Evolutionary conservation across 2,329 filamentous ascomycete species (phyloP).

Genomic region (Cercospora beticola): DNA sequence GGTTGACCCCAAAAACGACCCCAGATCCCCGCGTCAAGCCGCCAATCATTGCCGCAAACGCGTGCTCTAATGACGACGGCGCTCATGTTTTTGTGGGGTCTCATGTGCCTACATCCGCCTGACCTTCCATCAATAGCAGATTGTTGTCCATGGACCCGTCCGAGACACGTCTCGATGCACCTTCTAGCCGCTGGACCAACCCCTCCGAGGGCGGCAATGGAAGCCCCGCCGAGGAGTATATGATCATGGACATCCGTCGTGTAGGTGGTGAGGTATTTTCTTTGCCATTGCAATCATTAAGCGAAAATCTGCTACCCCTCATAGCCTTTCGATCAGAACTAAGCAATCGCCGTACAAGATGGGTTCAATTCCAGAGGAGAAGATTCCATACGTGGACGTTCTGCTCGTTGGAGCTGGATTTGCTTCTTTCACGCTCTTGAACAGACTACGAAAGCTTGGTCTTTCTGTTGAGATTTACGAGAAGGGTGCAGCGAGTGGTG

Average conservation of each 20-base stretch:
- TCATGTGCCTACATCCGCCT: slow-evolving; percentile 12
- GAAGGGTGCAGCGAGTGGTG: slow-evolving; percentile 38
- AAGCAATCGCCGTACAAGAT: slow-evolving; percentile 27
- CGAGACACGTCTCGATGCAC: slow-evolving; percentile 13
- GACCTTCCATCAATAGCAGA: slow-evolving; percentile 13
- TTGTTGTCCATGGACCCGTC: slow-evolving; percentile 1
- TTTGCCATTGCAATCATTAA: slow-evolving; percentile 19
- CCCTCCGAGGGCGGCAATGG: slow-evolving; percentile 3
- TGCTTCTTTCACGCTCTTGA: slow-evolving; percentile 26
- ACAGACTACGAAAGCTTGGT: slow-evolving; percentile 38
- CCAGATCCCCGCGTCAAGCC: slow-evolving; percentile 8
- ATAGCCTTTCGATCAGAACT: slow-evolving; percentile 16
- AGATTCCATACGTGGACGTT: slow-evolving; percentile 26
- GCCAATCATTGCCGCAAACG: slow-evolving; percentile 6
- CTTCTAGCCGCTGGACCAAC: slow-evolving; percentile 6
- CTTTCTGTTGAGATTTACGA: slow-evolving; percentile 39
- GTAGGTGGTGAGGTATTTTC: neutral
- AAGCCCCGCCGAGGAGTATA: slow-evolving; percentile 14
- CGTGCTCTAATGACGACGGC: neutral
- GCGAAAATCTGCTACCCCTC: slow-evolving; percentile 16
- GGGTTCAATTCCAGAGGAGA: slow-evolving; percentile 30
- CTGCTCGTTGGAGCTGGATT: slow-evolving; percentile 28
- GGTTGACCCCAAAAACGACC: slow-evolving; percentile 2
- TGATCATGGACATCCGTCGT: slow-evolving; percentile 3
- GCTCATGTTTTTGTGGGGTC: slow-evolving; percentile 8